These are phyloP conservation scores for Rhizoclosmatium globosum DNA, from an alignment of 192 early-diverging fungal genomes.

Conservation along the genomic window DNA sequence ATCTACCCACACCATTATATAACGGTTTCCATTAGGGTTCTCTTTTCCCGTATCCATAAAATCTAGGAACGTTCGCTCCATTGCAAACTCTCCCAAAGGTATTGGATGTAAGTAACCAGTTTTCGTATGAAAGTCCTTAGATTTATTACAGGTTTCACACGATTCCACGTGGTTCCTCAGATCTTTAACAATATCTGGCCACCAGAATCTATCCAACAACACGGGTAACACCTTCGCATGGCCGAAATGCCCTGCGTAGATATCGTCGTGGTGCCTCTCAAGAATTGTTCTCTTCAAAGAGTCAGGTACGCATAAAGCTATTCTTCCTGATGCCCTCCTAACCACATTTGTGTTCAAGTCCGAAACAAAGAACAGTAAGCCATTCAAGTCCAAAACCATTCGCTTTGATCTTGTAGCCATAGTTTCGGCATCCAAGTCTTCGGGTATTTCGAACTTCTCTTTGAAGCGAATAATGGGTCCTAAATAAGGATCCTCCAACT, in stretches of 20 bases:
- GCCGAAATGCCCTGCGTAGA: neutral
- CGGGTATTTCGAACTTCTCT: neutral
- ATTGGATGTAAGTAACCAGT: neutral
- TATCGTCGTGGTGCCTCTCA: slow-evolving; percentile 3
- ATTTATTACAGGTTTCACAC: neutral
- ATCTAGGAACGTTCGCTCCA: neutral
- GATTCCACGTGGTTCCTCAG: neutral
- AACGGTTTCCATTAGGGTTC: neutral
- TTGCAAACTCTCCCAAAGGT: neutral
- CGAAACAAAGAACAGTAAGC: neutral
- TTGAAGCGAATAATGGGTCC: neutral
- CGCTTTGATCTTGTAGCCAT: neutral
- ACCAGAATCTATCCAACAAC: slow-evolving; percentile 9
- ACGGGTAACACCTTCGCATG: neutral
- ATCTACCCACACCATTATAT: slow-evolving; percentile 6
- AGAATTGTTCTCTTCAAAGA: neutral
- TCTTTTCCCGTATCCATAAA: neutral
- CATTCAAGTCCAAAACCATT: neutral
- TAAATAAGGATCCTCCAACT: neutral
- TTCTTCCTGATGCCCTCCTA: neutral
- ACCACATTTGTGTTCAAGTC: neutral
- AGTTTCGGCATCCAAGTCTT: neutral
- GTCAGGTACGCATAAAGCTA: slow-evolving; percentile 18
- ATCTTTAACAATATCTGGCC: slow-evolving; percentile 1
- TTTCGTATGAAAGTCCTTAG: neutral